These are phyloP conservation scores for Yarrowia yakushimensis DNA, from an alignment of 805 yeast species.

Conservation along the genomic window DNA sequence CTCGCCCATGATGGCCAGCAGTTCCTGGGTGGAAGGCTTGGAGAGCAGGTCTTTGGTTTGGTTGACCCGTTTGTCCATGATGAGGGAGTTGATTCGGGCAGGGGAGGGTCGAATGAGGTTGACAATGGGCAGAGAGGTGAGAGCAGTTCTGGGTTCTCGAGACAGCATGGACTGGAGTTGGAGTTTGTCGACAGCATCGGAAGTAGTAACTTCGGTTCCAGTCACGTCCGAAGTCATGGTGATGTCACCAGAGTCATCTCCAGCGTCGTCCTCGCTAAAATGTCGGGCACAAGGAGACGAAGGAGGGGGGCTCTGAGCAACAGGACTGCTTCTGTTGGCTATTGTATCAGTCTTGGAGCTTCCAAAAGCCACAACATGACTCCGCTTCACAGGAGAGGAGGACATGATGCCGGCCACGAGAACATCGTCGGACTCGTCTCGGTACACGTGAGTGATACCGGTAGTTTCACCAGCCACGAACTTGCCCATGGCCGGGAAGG, in stretches of 20 bases:
- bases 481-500: slow-evolving; percentile 25
- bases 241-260: neutral
- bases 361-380: neutral
- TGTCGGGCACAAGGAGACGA: slow-evolving; percentile 13
- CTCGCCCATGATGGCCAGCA: slow-evolving; percentile 21
- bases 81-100: neutral
- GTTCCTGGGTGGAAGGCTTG: neutral
- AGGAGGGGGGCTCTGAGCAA: neutral
- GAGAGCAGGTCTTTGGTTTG: neutral
- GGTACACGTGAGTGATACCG: slow-evolving; percentile 10
- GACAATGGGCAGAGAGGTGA: slow-evolving; percentile 9
- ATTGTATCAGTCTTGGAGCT: neutral
- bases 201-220: neutral
- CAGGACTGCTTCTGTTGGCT: neutral
- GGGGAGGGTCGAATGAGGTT: slow-evolving; percentile 6
- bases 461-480: slow-evolving; percentile 13
- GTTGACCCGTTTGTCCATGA: slow-evolving; percentile 18
- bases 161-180: neutral
- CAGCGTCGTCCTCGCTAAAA: neutral
- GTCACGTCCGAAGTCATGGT: neutral
- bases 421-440: slow-evolving; percentile 13
- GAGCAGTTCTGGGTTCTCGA: neutral
- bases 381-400: slow-evolving; percentile 14
- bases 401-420: slow-evolving; percentile 12
- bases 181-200: neutral